Base-by-base conservation (phyloP, 306 rosid genomes). In the Acmispon strigosus region DNA sequence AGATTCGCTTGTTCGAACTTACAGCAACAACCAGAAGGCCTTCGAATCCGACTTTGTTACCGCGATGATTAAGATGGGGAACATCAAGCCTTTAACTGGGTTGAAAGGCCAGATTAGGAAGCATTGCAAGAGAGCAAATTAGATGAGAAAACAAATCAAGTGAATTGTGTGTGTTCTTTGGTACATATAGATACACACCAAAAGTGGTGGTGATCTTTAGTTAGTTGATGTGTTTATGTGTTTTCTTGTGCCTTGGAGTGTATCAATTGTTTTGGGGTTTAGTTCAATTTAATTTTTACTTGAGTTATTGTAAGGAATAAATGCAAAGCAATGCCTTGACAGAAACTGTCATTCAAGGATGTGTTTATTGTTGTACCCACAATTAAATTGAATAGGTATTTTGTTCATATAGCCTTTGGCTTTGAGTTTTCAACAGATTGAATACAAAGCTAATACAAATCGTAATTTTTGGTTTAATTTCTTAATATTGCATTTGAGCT, bases 11-110 rank as follows among this genome's bases (percentile, higher is more conserved):
- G 96, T 93, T 37, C 68, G 37, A 57, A 41, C 50, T 2, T 93
- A 93, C 71, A 78, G 87, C 65, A 54, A 16, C 4, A 56, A 84
- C 6, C 74, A 13, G 0, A 39, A 44, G 5, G 49, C 77, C 24
- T 93, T 93, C 53, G 10, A 55, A 10, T 1, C 41, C 0, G 97
- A 88, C 57, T 93, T 93, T 53, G 85, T 37, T 12, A 22, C 62
- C 0, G 92, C 97, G 0, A 88, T 93, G 83, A 87, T 93, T 57
- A 90, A 81, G 78, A 93, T 93, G 98, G 97, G 96, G 6, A 80
- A 88, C 58, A 88, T 68, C 22, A 48, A 85, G 6, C 98, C 96
- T 14, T 84, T 93, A 2, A 80, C 91, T 1, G 96, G 93, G 7
- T 89, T 97, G 0, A 57, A 80, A 2, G 98, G 98, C 8, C 74